phyloP scores from a whole-genome alignment of 495 filamentous ascomycete species.

The Xylaria scruposa region DNA sequence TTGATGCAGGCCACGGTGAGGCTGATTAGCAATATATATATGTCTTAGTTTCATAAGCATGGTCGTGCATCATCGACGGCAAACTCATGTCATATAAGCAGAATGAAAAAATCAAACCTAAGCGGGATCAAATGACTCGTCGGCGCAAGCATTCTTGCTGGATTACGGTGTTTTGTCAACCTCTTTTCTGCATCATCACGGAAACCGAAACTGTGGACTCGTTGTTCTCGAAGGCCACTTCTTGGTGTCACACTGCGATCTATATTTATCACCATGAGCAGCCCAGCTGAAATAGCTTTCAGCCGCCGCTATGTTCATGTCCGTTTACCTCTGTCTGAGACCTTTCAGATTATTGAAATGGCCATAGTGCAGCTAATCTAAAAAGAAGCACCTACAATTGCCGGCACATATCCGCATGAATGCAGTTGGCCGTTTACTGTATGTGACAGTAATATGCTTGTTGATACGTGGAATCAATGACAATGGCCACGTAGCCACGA shows the following conservation, averaged over 20 bases:
- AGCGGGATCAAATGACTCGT: too few species aligned
- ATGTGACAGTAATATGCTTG: background rate
- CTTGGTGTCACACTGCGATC: background rate
- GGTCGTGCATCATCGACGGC: background rate
- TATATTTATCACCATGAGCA: background rate
- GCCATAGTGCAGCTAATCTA: background rate
- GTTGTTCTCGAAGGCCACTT: background rate
- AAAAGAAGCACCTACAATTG: too few species aligned
- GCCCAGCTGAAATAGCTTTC: background rate
- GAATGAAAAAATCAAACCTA: background rate
- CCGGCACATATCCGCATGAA: background rate
- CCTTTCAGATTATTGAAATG: background rate
- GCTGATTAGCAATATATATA: background rate
- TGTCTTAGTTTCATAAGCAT: background rate
- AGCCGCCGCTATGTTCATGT: background rate
- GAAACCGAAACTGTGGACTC: background rate
- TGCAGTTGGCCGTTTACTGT: background rate
- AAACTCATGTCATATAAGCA: background rate
- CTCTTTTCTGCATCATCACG: background rate
- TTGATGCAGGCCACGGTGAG: background rate
- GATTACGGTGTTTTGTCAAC: background rate
- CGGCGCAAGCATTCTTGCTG: background rate
- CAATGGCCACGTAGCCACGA: background rate
- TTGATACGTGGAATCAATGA: constrained; percentile 5
- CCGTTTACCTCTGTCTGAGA: background rate